Conservation (phyloP, 1,139 yeast species). For the Debaryomycetaceae sp. region DNA sequence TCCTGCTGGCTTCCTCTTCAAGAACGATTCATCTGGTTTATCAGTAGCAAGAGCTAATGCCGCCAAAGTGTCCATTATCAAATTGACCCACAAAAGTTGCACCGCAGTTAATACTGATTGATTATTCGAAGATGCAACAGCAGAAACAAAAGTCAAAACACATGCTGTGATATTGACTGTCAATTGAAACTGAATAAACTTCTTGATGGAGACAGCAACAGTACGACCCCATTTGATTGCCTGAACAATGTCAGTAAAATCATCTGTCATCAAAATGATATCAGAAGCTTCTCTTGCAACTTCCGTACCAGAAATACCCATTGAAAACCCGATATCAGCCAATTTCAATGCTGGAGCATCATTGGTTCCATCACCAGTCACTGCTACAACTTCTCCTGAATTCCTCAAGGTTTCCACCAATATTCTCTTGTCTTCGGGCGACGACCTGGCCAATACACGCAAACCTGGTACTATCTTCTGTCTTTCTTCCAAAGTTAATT, state of each 20-base stretch:
- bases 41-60: conserved; percentile 98
- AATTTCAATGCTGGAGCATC: conserved; percentile 93
- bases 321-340: conserved; percentile 91
- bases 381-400: conserved; percentile 93
- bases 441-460: conserved; percentile 86
- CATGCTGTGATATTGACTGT: conserved; percentile 97
- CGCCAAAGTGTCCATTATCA: conserved; percentile 97
- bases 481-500: conserved; percentile 58
- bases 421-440: conserved; percentile 90
- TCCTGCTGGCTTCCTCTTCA: conserved; percentile 83
- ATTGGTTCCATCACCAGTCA: conserved; percentile 97
- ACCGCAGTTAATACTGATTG: conserved; percentile 93
- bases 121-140: conserved; percentile 78
- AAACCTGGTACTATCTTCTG: conserved; percentile 61
- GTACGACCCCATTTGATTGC: conserved; percentile 99
- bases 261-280: conserved; percentile 91
- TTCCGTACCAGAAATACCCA: conserved; percentile 94
- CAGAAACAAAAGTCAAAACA: conserved; percentile 85
- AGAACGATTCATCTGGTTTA: conserved; percentile 80
- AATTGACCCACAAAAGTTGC: conserved; percentile 93
- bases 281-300: conserved; percentile 96
- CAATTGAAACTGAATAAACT: conserved; percentile 91
- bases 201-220: conserved; percentile 89
- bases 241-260: conserved; percentile 89
- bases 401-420: conserved; percentile 79